Base-by-base conservation (phyloP, 2,329 filamentous ascomycete genomes). In the Rhexocercosporidium sp. region DNA sequence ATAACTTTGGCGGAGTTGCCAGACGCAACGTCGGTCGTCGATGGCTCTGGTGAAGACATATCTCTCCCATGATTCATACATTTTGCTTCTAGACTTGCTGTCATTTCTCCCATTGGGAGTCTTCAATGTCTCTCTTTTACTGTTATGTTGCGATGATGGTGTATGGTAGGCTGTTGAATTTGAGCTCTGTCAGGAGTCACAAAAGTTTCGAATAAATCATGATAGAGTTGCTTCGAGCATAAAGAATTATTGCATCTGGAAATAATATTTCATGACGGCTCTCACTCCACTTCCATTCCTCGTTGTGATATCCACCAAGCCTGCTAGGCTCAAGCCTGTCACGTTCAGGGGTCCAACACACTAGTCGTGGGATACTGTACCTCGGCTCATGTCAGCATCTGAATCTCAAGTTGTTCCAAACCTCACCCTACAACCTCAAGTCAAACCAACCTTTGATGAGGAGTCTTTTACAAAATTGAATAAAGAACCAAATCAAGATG, bases 71-170 rank as follows among this genome's bases (percentile, higher is more conserved):
- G 63, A 64, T 57, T 18, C 34, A 57, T 54, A 70, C 64, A 64
- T 62, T 62, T 70, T 62, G 64, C 66, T 73, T 71, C 68, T 71
- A 69, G 60, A 69, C 61, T 69, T 70, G 68, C 65, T 67, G 51
- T 67, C 60, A 69, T 68, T 61, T 68, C 34, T 41, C 59, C 25
- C 39, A n/a, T n/a, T 25, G 37, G 44, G 29, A 20, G 27, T 60
- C 27, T 59, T 54, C 39, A 56, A 69, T 56, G 46, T 62, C 46
- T 27, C n/a, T 62, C 39, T 61, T 31, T 41, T 39, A 29, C 39
- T 18, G 53, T 59, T 61, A 60, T 68, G 47, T 70, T 64, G 59
- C 61, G n/a, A 62, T 65, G 66, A 59, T 34, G 27, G 47, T 27
- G 62, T 12, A 41, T 61, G 20, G 8, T 56, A 11, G 64, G 51